Conservation (phyloP, 768 basidiomycete species). For the Cystobasidium tubakii region DNA sequence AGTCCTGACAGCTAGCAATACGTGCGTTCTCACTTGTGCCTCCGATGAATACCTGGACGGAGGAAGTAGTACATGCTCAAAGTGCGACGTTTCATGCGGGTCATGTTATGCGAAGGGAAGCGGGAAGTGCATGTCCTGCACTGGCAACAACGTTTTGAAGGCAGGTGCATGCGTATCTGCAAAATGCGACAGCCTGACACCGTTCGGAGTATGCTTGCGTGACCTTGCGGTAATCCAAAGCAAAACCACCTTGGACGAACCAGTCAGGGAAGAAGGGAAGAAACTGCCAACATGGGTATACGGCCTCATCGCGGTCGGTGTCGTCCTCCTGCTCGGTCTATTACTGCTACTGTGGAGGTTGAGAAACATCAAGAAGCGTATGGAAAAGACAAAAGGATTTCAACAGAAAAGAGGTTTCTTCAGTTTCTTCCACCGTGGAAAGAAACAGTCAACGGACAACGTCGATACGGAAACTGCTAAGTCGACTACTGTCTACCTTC, state of each 20-base stretch:
- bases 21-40: constrained; percentile 41
- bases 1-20: constrained; percentile 32
- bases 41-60: constrained; percentile 39
- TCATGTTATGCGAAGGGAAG: constrained; percentile 71
- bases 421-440: constrained; percentile 12
- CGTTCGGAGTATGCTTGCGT: constrained; percentile 41
- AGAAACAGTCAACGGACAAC: not conserved
- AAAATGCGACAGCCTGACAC: constrained; percentile 25
- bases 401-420: constrained; percentile 21
- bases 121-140: constrained; percentile 69
- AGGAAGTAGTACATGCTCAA: constrained; percentile 31
- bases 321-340: not conserved
- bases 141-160: constrained; percentile 43
- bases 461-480: not conserved
- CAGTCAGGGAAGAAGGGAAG: not conserved
- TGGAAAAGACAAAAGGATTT: constrained; percentile 24
- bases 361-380: constrained; percentile 10
- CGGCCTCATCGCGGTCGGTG: not conserved
- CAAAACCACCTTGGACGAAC: not conserved
- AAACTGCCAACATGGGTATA: constrained; percentile 29
- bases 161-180: constrained; percentile 37
- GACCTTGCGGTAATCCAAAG: constrained; percentile 37
- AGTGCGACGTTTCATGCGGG: constrained; percentile 36
- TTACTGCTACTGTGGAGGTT: constrained; percentile 27
- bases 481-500: not conserved